phyloP scores from a whole-genome alignment of 2,329 filamentous ascomycete species.

The Aspergillaceae sp. region DNA sequence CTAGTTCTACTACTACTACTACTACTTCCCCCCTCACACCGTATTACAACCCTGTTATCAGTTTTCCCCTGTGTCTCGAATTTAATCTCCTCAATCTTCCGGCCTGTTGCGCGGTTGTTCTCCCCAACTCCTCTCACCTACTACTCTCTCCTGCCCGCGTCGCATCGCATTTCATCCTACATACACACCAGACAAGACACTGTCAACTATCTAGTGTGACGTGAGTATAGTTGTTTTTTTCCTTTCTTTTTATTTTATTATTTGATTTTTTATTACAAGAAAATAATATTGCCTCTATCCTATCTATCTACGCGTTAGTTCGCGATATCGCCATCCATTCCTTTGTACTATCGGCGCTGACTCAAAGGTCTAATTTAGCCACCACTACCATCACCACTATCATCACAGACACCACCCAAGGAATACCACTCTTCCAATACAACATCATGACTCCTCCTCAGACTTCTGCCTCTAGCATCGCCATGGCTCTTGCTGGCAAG shows the following conservation, averaged over 20 bases:
- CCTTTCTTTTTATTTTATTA: not conserved
- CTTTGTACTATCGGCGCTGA: not conserved
- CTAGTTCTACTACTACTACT: not conserved
- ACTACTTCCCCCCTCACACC: not conserved
- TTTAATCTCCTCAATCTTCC: too few species aligned
- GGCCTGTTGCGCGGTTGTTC: too few species aligned
- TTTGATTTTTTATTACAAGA: not conserved
- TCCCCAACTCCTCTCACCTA: not conserved
- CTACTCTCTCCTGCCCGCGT: not conserved
- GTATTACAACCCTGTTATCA: too few species aligned
- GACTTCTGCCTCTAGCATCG: slow-evolving; percentile 37
- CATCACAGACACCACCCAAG: too few species aligned
- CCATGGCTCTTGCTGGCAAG: slow-evolving; percentile 43
- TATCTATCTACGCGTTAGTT: not conserved
- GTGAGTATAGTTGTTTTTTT: slow-evolving; percentile 1
- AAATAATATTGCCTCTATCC: not conserved
- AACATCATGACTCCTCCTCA: slow-evolving; percentile 24
- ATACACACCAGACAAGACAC: not conserved
- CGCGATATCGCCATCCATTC: not conserved
- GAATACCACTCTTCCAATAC: not conserved
- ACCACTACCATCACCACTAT: slow-evolving; percentile 2
- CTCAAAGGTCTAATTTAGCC: slow-evolving; percentile 7
- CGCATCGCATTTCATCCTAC: slow-evolving; percentile 3
- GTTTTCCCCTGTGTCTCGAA: too few species aligned
- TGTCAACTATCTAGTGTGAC: not conserved